These are phyloP conservation scores for Phytophthora pinifolia DNA, from an alignment of 352 stramenopile species.

Conservation along the genomic window DNA sequence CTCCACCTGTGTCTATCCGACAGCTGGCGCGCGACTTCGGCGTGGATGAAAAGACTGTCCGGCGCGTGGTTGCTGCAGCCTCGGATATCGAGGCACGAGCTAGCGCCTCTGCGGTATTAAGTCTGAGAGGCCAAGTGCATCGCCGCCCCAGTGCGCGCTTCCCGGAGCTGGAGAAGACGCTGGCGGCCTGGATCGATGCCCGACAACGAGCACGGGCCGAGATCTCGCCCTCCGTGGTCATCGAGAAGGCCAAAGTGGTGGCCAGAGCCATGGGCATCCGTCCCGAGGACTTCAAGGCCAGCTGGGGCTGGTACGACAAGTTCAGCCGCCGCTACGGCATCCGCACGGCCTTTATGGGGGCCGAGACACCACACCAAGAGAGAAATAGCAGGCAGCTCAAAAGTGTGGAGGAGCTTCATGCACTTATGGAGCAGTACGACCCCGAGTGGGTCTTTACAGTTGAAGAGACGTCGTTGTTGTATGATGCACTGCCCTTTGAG, in stretches of 20 bases:
- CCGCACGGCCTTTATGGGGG: slow-evolving; percentile 11
- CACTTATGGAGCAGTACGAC: slow-evolving; percentile 28
- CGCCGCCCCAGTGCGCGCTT: slow-evolving; percentile 21
- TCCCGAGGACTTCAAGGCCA: slow-evolving; percentile 31
- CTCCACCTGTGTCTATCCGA: slow-evolving; percentile 14
- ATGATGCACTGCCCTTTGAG: slow-evolving; percentile 26
- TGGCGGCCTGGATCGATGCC: slow-evolving; percentile 29
- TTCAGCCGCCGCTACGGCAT: slow-evolving; percentile 36
- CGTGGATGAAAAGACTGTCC: slow-evolving; percentile 35
- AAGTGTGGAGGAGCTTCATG: slow-evolving; percentile 22
- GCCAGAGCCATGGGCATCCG: slow-evolving; percentile 20
- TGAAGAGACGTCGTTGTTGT: slow-evolving; percentile 33
- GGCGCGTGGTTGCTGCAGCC: slow-evolving; percentile 18
- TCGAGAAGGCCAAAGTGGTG: slow-evolving; percentile 32
- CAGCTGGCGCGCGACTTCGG: slow-evolving; percentile 27
- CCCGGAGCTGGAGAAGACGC: slow-evolving; percentile 26
- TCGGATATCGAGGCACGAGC: slow-evolving; percentile 22
- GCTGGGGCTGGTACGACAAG: slow-evolving; percentile 45
- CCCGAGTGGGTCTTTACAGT: slow-evolving; percentile 32
- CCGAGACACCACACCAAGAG: neutral
- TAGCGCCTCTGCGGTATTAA: slow-evolving; percentile 8
- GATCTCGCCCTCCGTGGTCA: slow-evolving; percentile 31
- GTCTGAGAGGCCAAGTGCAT: slow-evolving; percentile 12
- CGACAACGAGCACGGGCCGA: slow-evolving; percentile 12
- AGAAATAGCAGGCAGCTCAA: slow-evolving; percentile 8